Percentiles rank a stretch among this genome's conserved stretches.
These are phyloP conservation scores for Wickerhamiella nectarea DNA, from an alignment of 805 yeast genomes.

Conservation along the genomic window DNA sequence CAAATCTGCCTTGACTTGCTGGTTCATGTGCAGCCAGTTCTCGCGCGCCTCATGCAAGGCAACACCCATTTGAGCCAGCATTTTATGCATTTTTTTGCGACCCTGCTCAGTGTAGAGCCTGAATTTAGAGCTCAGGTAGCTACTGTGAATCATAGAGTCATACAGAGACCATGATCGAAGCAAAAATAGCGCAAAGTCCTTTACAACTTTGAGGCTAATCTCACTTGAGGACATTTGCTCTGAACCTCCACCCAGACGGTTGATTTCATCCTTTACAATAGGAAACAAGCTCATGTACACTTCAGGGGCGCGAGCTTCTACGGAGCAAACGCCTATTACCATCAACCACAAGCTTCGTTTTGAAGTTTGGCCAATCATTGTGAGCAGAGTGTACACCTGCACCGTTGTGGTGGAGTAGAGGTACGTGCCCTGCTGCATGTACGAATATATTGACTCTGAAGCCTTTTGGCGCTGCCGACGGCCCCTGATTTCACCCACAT, in stretches of 20 bases:
- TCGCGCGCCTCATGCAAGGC: conserved; percentile 80
- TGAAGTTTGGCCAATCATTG: conserved; percentile 70
- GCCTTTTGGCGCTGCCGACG: conserved; percentile 17
- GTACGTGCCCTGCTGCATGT: conserved; percentile 75
- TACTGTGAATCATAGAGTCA: conserved; percentile 81
- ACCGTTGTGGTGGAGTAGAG: conserved; percentile 61
- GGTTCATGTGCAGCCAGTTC: conserved; percentile 83
- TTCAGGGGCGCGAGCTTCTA: conserved; percentile 54
- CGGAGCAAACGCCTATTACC: conserved; percentile 74
- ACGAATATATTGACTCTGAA: conserved; percentile 48
- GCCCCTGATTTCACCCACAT: conserved; percentile 19
- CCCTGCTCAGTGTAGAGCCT: conserved; percentile 89
- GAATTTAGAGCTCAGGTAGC: conserved; percentile 76
- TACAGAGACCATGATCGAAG: conserved; percentile 88
- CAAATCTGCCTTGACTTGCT: conserved; percentile 58
- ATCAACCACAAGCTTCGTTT: conserved; percentile 68
- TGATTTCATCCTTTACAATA: conserved; percentile 67
- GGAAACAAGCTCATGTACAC: conserved; percentile 64
- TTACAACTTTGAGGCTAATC: conserved; percentile 45
- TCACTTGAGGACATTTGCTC: conserved; percentile 20
- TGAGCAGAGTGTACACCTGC: conserved; percentile 64
- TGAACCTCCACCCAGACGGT: conserved; percentile 38
- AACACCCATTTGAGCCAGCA: conserved; percentile 95
- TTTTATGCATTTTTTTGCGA: conserved; percentile 65
- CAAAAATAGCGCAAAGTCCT: conserved; percentile 74